Evolutionary conservation across 805 yeast genomes (phyloP), one percentile per base, ranked within the genome.

Genomic region (Tetrapisispora pingtungensis): DNA sequence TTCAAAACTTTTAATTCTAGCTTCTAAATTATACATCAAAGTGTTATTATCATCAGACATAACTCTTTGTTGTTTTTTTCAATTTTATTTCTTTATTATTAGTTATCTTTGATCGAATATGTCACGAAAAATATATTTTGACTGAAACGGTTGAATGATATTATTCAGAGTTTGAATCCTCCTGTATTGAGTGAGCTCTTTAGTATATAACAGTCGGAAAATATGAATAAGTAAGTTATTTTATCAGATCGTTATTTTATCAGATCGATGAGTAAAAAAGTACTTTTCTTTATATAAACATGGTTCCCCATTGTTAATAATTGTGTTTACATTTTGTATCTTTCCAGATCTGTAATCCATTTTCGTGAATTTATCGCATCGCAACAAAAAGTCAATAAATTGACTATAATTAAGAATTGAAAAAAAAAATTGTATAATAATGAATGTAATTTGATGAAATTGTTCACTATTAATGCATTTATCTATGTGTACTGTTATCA

Each of bases 1-100:
- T 27, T 45, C 45, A 30, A 55, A 55, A 26, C 52, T 48, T 31
- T 37, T 24, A 7, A 44, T 39, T 32, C 43, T n/a, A 6, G 32
- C 22, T 7, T 33, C 39, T 8, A 38, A 17, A n/a, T 30, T 33
- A 13, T 18, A 27, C 38, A 38, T 38, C 22, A 35, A 41, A 12
- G 6, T 20, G 5, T 14, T 18, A 37, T 28, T 31, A 31, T 19
- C 34, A 39, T 20, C 41, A 18, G 41, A 20, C 41, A 39, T 36
- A 26, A 34, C 8, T 22, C 19, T 22, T 5, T 6, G 8, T 22
- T 6, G 8, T 22, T 22, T 8, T 22, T 22, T 6, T 22, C 8
- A 22, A 22, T 22, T 22, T 22, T 22, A 22, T 7, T 5, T 28
- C 13, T 14, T 28, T 28, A 10, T 28, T 28, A 12, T 28, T 28